Percentiles rank a stretch among this genome's conserved stretches.
Conservation (phyloP, 495 filamentous ascomycete species). For the Articulospora tetracladia region DNA sequence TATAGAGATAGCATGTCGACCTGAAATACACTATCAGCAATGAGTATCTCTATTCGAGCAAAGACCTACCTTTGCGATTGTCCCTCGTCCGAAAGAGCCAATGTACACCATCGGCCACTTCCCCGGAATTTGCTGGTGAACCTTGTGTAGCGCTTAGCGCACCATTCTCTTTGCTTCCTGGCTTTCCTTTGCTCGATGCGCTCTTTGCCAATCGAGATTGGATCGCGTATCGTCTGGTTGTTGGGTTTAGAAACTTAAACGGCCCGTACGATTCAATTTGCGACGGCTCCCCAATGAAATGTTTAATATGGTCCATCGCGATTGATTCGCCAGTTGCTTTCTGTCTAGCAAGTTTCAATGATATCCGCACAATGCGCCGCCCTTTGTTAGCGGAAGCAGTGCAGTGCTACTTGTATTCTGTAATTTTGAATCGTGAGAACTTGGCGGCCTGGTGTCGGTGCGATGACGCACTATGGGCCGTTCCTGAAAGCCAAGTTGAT, state of each 20-base stretch:
- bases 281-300: not conserved
- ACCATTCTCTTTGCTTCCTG: not conserved
- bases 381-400: too few relatives aligned
- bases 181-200: constrained; percentile 9
- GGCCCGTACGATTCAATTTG: constrained; percentile 30
- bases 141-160: not conserved
- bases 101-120: constrained; percentile 19
- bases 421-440: not conserved
- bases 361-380: too few relatives aligned
- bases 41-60: constrained; percentile 1
- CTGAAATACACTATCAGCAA: constrained; percentile 22
- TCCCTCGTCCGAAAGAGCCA: constrained; percentile 14
- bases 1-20: constrained; percentile 56
- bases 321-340: too few relatives aligned
- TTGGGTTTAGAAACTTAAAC: constrained; percentile 48
- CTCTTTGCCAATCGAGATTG: not conserved
- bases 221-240: constrained; percentile 28
- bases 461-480: not conserved
- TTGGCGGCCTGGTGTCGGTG: not conserved
- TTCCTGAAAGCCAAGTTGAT: not conserved
- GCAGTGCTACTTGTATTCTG: not conserved
- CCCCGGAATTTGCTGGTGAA: not conserved
- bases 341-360: too few relatives aligned
- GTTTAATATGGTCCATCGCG: not conserved
- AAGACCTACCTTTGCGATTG: constrained; percentile 17